Percentiles rank a stretch among this genome's conserved stretches.
Conservation (phyloP, 2,329 filamentous ascomycete species). For the Aspergillus candidus region DNA sequence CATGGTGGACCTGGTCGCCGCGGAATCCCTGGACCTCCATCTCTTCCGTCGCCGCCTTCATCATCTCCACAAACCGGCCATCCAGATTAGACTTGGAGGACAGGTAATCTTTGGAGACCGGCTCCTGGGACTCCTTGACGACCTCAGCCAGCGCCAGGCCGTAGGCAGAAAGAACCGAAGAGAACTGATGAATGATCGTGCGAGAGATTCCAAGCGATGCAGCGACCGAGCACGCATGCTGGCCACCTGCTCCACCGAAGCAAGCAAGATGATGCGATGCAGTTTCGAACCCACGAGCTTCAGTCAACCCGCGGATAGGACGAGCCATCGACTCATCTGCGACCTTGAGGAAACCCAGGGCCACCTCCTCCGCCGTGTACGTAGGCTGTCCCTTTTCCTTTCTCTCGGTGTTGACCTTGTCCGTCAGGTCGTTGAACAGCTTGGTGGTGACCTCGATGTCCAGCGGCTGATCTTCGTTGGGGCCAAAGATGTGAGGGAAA, state of each 20-base stretch:
- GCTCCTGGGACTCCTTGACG: slow-evolving; percentile 73
- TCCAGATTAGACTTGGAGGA: slow-evolving; percentile 45
- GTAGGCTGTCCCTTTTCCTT: slow-evolving; percentile 40
- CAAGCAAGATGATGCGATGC: slow-evolving; percentile 85
- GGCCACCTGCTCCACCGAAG: slow-evolving; percentile 86
- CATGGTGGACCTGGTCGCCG: slow-evolving; percentile 34
- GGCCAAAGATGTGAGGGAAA: slow-evolving; percentile 93
- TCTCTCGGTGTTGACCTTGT: slow-evolving; percentile 51
- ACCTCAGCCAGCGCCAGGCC: slow-evolving; percentile 91
- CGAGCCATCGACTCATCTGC: slow-evolving; percentile 47
- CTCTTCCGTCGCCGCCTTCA: slow-evolving; percentile 49
- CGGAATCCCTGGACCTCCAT: slow-evolving; percentile 42
- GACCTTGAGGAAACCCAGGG: slow-evolving; percentile 38
- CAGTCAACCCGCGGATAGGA: slow-evolving; percentile 82
- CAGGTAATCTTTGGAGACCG: slow-evolving; percentile 51
- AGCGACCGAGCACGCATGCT: slow-evolving; percentile 88
- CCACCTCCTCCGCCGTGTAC: slow-evolving; percentile 46
- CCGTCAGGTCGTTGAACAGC: slow-evolving; percentile 68
- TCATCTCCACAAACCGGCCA: slow-evolving; percentile 69
- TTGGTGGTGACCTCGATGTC: slow-evolving; percentile 69
- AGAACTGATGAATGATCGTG: slow-evolving; percentile 83
- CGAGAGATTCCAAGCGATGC: slow-evolving; percentile 77
- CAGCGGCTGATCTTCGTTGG: slow-evolving; percentile 76
- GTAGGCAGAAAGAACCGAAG: slow-evolving; percentile 85
- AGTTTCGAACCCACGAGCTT: slow-evolving; percentile 87